Percentiles rank a stretch among this genome's conserved stretches.
Evolutionary conservation across 2,329 filamentous ascomycete genomes (phyloP).

Genomic region (Mycosphaerella sp.): DNA sequence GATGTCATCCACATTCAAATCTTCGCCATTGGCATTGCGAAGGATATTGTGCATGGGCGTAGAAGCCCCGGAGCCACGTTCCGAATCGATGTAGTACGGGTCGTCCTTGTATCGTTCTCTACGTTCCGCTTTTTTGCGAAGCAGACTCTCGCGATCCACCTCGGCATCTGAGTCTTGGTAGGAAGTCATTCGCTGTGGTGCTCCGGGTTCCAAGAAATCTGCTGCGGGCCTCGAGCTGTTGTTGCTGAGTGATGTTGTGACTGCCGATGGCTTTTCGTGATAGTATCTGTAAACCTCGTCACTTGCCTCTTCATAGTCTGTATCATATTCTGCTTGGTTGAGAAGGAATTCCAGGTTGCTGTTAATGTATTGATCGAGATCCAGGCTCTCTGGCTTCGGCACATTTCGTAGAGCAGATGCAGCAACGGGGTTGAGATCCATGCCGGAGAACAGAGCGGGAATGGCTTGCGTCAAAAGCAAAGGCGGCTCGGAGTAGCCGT

Average conservation of each 20-base stretch:
- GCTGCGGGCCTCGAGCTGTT: slow-evolving; percentile 34
- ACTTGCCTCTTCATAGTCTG: slow-evolving; percentile 36
- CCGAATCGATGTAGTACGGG: slow-evolving; percentile 76
- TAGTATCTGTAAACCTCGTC: slow-evolving; percentile 44
- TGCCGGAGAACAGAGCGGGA: slow-evolving; percentile 75
- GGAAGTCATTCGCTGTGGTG: slow-evolving; percentile 32
- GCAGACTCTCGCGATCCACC: slow-evolving; percentile 67
- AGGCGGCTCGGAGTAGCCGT: slow-evolving; percentile 68
- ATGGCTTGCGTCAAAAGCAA: slow-evolving; percentile 85
- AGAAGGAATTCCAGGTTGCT: slow-evolving; percentile 63
- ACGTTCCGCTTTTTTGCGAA: slow-evolving; percentile 68
- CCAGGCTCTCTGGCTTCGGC: slow-evolving; percentile 65
- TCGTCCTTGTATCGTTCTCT: slow-evolving; percentile 82
- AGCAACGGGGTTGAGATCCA: slow-evolving; percentile 89
- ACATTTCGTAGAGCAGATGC: slow-evolving; percentile 77
- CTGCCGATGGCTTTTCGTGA: slow-evolving; percentile 36
- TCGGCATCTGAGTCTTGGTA: slow-evolving; percentile 45
- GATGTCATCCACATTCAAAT: slow-evolving; percentile 87
- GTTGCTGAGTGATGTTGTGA: slow-evolving; percentile 8
- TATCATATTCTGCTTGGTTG: slow-evolving; percentile 42
- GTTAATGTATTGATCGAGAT: slow-evolving; percentile 78
- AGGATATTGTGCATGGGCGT: slow-evolving; percentile 75
- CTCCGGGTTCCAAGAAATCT: slow-evolving; percentile 37
- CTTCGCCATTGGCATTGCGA: slow-evolving; percentile 60
- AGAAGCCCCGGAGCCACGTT: slow-evolving; percentile 51